These are phyloP conservation scores for Ceratocystiopsis sp. DNA, from an alignment of 2,329 filamentous ascomycete species.

Conservation along the genomic window DNA sequence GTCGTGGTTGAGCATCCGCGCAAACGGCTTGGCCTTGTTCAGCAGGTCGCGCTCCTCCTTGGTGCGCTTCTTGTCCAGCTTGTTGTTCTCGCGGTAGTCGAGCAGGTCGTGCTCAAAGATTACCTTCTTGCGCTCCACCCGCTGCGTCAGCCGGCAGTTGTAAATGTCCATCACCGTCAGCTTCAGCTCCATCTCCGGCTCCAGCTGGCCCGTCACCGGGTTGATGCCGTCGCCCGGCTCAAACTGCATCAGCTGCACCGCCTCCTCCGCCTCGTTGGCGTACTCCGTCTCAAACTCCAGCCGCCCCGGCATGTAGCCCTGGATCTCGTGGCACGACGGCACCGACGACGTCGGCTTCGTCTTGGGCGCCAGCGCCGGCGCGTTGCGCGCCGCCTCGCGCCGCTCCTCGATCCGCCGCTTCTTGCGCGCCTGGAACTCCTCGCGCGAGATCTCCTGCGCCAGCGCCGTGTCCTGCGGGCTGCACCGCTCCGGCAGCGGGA, in stretches of 20 bases:
- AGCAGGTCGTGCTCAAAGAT: conserved; percentile 90
- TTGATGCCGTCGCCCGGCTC: conserved; percentile 91
- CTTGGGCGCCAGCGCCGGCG: conserved; percentile 70
- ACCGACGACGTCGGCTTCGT: conserved; percentile 93
- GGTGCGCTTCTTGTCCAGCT: conserved; percentile 81
- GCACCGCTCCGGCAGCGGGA: conserved; percentile 75
- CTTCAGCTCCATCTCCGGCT: conserved; percentile 94
- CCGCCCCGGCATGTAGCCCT: conserved; percentile 96
- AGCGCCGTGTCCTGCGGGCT: conserved; percentile 67
- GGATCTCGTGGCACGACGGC: conserved; percentile 91
- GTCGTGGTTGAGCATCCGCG: conserved; percentile 84
- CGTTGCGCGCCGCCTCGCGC: conserved; percentile 72
- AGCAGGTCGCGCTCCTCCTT: conserved; percentile 87
- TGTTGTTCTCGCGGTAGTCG: conserved; percentile 83
- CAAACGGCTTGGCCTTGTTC: conserved; percentile 90
- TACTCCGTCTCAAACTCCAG: conserved; percentile 96
- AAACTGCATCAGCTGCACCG: conserved; percentile 96
- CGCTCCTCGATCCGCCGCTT: conserved; percentile 86
- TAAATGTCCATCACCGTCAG: conserved; percentile 98
- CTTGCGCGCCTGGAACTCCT: conserved; percentile 85
- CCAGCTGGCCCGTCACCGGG: conserved; percentile 63
- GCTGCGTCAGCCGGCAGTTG: conserved; percentile 75
- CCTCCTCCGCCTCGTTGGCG: conserved; percentile 94
- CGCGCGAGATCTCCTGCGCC: conserved; percentile 64
- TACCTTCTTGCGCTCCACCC: conserved; percentile 88